These are phyloP conservation scores for Eremothecium cymbalariae DNA, from an alignment of 1,139 yeast genomes.

Conservation along the genomic window DNA sequence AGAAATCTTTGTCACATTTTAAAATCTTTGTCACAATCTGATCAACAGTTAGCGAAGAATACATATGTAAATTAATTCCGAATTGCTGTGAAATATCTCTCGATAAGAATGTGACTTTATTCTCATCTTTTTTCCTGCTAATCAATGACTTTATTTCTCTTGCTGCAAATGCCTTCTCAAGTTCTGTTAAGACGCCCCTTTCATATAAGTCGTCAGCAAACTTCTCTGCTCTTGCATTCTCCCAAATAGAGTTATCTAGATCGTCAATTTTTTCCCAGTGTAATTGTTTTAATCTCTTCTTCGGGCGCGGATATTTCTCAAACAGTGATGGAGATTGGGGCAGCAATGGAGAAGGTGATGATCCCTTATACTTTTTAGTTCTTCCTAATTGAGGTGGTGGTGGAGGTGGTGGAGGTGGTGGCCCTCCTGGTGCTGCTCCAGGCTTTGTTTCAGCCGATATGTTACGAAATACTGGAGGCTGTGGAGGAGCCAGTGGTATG, in stretches of 20 bases:
- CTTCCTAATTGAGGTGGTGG: constrained; percentile 18
- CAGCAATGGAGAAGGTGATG: constrained; percentile 31
- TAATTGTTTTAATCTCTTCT: constrained; percentile 67
- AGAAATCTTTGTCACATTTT: constrained; percentile 52
- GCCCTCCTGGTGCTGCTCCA: too few relatives aligned
- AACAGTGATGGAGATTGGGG: constrained; percentile 40
- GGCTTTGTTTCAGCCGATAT: too few relatives aligned
- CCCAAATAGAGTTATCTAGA: constrained; percentile 64
- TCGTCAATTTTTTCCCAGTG: constrained; percentile 77
- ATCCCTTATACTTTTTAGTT: constrained; percentile 9
- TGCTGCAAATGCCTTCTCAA: constrained; percentile 72
- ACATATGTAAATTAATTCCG: constrained; percentile 66
- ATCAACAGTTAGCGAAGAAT: constrained; percentile 44
- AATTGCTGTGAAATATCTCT: constrained; percentile 72
- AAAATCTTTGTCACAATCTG: constrained; percentile 52
- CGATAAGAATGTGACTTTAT: constrained; percentile 53
- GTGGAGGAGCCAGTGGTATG: constrained; percentile 9
- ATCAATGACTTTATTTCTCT: constrained; percentile 55
- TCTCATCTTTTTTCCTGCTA: constrained; percentile 38
- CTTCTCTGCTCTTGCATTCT: constrained; percentile 37
- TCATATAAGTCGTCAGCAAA: constrained; percentile 55
- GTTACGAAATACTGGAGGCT: too few relatives aligned
- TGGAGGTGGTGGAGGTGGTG: constrained; percentile 31
- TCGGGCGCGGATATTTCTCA: constrained; percentile 64
- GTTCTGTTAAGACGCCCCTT: constrained; percentile 66